phyloP scores from a whole-genome alignment of 768 basidiomycete genomes.

The Lepiota venenata region DNA sequence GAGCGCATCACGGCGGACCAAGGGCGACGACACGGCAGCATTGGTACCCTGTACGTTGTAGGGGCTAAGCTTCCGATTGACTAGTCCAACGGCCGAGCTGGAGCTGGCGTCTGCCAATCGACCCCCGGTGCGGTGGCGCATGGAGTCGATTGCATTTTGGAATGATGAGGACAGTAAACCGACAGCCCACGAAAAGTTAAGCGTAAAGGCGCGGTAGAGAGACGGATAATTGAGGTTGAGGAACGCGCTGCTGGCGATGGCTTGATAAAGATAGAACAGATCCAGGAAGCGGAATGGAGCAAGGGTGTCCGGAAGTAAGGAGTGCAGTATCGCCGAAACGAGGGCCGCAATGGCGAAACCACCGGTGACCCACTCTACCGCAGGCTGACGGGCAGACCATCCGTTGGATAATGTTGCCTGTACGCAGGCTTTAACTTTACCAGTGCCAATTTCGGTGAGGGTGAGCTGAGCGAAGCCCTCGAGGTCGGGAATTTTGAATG shows the following conservation, averaged over 20 bases:
- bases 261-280: conserved; percentile 79
- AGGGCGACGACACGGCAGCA: not conserved
- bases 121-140: conserved; percentile 84
- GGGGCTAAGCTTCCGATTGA: conserved; percentile 80
- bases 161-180: conserved; percentile 63
- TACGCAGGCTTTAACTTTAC: conserved; percentile 80
- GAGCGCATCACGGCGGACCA: conserved; percentile 1
- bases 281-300: conserved; percentile 80
- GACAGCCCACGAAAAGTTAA: conserved; percentile 89
- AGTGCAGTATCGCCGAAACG: conserved; percentile 62
- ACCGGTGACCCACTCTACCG: conserved; percentile 78
- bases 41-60: conserved; percentile 43
- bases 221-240: conserved; percentile 86
- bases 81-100: conserved; percentile 64
- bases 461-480: conserved; percentile 86
- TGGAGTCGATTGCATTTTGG: conserved; percentile 74
- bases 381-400: conserved; percentile 70
- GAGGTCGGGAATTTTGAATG: conserved; percentile 85
- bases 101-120: conserved; percentile 56
- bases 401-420: conserved; percentile 93
- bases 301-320: conserved; percentile 47
- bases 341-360: conserved; percentile 60
- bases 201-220: conserved; percentile 73
- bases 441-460: conserved; percentile 64
- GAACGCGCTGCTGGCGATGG: conserved; percentile 75